A percentile compares a stretch with the other conserved stretches of the same genome.
Conservation (phyloP, 805 yeast genomes). For the Priceomyces carsonii region DNA sequence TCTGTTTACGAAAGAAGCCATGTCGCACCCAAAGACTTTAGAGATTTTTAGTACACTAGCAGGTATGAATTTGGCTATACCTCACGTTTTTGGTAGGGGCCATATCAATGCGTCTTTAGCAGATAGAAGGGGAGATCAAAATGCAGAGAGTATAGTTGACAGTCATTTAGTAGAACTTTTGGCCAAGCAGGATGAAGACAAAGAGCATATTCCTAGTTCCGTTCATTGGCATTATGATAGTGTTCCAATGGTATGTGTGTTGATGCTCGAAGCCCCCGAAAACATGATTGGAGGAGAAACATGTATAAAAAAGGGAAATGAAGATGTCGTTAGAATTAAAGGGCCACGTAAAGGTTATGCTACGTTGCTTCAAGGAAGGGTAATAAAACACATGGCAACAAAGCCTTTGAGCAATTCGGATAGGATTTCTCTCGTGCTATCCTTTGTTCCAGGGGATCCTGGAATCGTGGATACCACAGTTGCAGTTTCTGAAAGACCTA, state of each 20-base stretch:
- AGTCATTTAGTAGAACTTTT: background rate
- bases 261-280: constrained; percentile 10
- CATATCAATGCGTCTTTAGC: constrained; percentile 23
- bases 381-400: constrained; percentile 48
- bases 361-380: constrained; percentile 49
- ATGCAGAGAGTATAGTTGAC: background rate
- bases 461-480: constrained; percentile 6
- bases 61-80: constrained; percentile 20
- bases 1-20: constrained; percentile 22
- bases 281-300: constrained; percentile 12
- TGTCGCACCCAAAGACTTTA: constrained; percentile 23
- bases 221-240: constrained; percentile 12
- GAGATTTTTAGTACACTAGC: constrained; percentile 20
- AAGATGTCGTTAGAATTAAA: constrained; percentile 9
- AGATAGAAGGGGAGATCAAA: background rate
- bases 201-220: constrained; percentile 4
- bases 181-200: constrained; percentile 2
- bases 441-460: constrained; percentile 6
- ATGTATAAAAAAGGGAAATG: constrained; percentile 16
- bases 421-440: constrained; percentile 7
- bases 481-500: constrained; percentile 6
- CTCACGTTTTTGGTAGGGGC: constrained; percentile 19
- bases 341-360: constrained; percentile 54
- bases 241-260: constrained; percentile 8
- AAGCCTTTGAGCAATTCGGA: constrained; percentile 34